Percentiles rank a stretch among this genome's conserved stretches.
Evolutionary conservation across 805 yeast genomes (phyloP).

Genomic region (Lipomyces yamanashiensis): DNA sequence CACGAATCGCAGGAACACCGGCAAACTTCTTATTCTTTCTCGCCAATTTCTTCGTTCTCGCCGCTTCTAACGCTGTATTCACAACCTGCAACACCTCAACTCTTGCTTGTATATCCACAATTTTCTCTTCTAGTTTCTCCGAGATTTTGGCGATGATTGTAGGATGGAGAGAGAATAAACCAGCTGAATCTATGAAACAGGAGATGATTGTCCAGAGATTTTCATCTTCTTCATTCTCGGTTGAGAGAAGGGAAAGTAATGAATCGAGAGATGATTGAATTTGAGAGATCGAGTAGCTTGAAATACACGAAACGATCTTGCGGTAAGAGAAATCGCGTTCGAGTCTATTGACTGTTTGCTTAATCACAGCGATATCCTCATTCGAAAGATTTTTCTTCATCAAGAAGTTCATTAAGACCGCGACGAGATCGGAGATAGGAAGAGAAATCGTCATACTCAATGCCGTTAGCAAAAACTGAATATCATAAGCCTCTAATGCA

Average conservation of each 20-base stretch:
- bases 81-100: slow-evolving; percentile 31
- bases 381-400: background rate
- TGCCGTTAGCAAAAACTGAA: slow-evolving; percentile 3
- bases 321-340: slow-evolving; percentile 21
- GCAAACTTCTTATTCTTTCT: slow-evolving; percentile 5
- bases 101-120: slow-evolving; percentile 26
- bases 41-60: slow-evolving; percentile 2
- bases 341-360: slow-evolving; percentile 6
- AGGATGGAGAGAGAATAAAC: slow-evolving; percentile 25
- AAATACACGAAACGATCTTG: slow-evolving; percentile 15
- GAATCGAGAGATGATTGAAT: slow-evolving; percentile 14
- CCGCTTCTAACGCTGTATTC: slow-evolving; percentile 21
- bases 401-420: slow-evolving; percentile 2
- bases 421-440: slow-evolving; percentile 5
- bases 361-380: background rate
- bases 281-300: slow-evolving; percentile 2
- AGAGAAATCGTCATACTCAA: slow-evolving; percentile 11
- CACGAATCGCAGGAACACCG: slow-evolving; percentile 9
- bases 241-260: background rate
- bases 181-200: slow-evolving; percentile 29
- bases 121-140: slow-evolving; percentile 7
- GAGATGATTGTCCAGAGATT: slow-evolving; percentile 28
- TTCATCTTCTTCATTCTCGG: background rate
- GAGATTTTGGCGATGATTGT: slow-evolving; percentile 11
- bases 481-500: slow-evolving; percentile 32